phyloP scores from a whole-genome alignment of 352 stramenopile species.

The Globisporangium irregulare region DNA sequence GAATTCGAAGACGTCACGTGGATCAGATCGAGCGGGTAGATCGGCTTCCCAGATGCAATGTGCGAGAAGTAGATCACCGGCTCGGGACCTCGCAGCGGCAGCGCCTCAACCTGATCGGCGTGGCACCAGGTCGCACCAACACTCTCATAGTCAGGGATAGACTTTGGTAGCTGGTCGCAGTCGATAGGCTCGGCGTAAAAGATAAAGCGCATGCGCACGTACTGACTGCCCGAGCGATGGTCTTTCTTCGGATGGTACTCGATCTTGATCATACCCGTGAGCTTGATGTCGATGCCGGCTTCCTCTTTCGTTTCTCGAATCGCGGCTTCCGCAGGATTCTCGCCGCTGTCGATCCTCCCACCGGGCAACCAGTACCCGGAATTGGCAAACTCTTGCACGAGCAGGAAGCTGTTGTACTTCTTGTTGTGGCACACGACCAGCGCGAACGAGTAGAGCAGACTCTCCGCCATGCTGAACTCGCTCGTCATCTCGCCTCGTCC shows the following conservation, averaged over 20 bases:
- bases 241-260: conserved; percentile 86
- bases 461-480: conserved; percentile 77
- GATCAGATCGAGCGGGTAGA: conserved; percentile 75
- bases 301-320: conserved; percentile 88
- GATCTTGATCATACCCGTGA: conserved; percentile 78
- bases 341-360: conserved; percentile 71
- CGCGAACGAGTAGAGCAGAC: conserved; percentile 76
- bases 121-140: conserved; percentile 75
- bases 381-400: conserved; percentile 87
- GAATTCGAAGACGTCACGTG: conserved; percentile 44
- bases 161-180: conserved; percentile 77
- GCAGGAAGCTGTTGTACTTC: conserved; percentile 78
- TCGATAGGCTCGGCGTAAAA: conserved; percentile 80
- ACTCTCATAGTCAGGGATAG: conserved; percentile 87
- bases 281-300: conserved; percentile 73
- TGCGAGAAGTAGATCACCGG: conserved; percentile 75
- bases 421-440: conserved; percentile 84
- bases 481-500: conserved; percentile 77
- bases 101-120: conserved; percentile 57
- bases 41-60: conserved; percentile 60
- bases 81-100: conserved; percentile 73
- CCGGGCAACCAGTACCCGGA: conserved; percentile 83
- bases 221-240: conserved; percentile 59
- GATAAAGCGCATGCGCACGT: conserved; percentile 86
- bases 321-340: conserved; percentile 69